Conservation (phyloP, 495 filamentous ascomycete species). For the Xanthoparmelia taractica region DNA sequence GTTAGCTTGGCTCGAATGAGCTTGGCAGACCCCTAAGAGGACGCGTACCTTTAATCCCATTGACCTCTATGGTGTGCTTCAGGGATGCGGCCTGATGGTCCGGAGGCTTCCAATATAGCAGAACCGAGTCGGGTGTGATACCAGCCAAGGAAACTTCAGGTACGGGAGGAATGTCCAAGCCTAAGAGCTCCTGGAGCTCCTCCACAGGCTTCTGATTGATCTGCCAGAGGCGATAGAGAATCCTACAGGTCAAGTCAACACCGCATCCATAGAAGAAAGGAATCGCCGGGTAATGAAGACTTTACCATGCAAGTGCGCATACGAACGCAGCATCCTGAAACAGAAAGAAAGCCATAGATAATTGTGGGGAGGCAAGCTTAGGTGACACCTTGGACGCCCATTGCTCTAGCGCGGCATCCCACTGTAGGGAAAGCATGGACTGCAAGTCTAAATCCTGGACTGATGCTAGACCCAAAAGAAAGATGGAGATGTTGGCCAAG, state of each 20-base stretch:
- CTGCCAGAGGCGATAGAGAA: slow-evolving; percentile 72
- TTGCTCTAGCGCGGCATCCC: slow-evolving; percentile 2
- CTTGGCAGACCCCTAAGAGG: not conserved
- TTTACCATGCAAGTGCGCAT: slow-evolving; percentile 46
- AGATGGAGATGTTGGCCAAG: not conserved
- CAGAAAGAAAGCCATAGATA: slow-evolving; percentile 33
- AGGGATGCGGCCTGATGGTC: slow-evolving; percentile 68
- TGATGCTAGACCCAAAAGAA: not conserved
- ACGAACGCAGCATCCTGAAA: slow-evolving; percentile 44
- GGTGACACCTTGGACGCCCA: not conserved
- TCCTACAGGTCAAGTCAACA: slow-evolving; percentile 43
- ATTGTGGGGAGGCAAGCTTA: slow-evolving; percentile 7
- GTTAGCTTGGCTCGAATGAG: slow-evolving; percentile 19
- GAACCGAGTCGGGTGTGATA: slow-evolving; percentile 75
- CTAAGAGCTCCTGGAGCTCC: slow-evolving; percentile 79
- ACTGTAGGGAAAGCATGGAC: slow-evolving; percentile 12
- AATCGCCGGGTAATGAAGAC: slow-evolving; percentile 16
- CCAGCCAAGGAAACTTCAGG: slow-evolving; percentile 89
- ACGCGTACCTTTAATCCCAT: slow-evolving; percentile 74
- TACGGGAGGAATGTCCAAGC: slow-evolving; percentile 83
- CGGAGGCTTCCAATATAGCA: slow-evolving; percentile 84
- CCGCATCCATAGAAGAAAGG: not conserved
- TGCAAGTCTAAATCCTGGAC: not conserved
- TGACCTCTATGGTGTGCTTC: slow-evolving; percentile 86
- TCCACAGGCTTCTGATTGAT: slow-evolving; percentile 62